Evolutionary conservation across 176 grass and related monocot genomes (phyloP), one percentile per base, ranked within the genome.

Genomic region (Rhipidocladum racemiflorum): DNA sequence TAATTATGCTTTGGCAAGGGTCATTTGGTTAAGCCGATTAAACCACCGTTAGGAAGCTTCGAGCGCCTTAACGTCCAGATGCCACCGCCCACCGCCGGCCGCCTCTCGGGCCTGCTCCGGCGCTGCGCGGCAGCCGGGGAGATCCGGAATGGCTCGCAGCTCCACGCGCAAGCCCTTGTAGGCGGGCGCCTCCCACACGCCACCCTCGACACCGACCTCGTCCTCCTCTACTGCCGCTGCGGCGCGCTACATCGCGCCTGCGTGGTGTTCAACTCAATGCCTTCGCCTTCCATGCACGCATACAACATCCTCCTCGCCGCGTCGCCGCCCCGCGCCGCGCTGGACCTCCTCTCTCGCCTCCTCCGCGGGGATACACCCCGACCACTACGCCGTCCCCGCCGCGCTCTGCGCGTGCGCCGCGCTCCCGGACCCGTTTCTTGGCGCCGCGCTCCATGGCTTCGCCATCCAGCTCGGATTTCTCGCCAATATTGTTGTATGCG

Each of bases 251-350:
- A 4, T 1, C 66, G 69, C 29, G 88, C 82, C 30, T 62, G 73
- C 32, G 56, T 62, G 78, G 56, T 90, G 85, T 80, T 93, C 42
- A 79, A 90, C 49, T 39, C 39, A 55, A 84, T 83, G 88, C 50
- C 20, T 1, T 61, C 61, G 16, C 68, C 78, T n/a, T 74, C 80
- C 82, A 83, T 83, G 91, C 82, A 86, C 56, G 83, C 85, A 12
- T 90, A 77, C 81, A 90, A 90, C 68, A 78, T 90, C 78, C 82
- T 90, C 79, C 76, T 93, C 59, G 72, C 68, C 16, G 79, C 85
- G 61, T 83, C 74, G 24, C 83, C 80, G 0, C 51, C 84, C 6
- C 12, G 36, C 17, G 25, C 15, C 6, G 78, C 82, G 4, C 63
- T 93, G 32, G 27, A 35, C 5, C 75, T 93, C 34, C 13, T 82